These are phyloP conservation scores for Chalara sp. DNA, from an alignment of 2,329 filamentous ascomycete species.

Conservation along the genomic window DNA sequence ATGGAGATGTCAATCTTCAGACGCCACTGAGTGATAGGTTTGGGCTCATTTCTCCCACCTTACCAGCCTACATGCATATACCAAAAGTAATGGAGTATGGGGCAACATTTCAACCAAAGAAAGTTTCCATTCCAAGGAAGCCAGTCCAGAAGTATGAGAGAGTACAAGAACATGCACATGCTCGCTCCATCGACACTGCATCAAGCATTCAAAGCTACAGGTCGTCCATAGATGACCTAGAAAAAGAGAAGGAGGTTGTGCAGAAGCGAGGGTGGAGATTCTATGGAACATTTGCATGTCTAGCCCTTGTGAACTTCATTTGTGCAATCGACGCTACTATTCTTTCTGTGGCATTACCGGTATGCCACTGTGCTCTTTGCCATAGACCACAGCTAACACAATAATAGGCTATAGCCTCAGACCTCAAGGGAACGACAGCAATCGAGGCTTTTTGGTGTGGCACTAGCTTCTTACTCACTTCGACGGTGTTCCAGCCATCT, in stretches of 20 bases:
- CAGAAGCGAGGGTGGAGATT: background rate
- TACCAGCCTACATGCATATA: background rate
- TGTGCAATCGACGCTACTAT: background rate
- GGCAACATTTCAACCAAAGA: too few species aligned
- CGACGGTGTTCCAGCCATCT: constrained; percentile 47
- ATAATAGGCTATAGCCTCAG: constrained; percentile 10
- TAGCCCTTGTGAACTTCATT: background rate
- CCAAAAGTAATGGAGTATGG: background rate
- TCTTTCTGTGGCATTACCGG: constrained; percentile 2
- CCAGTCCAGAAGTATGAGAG: background rate
- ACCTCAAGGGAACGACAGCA: constrained; percentile 41
- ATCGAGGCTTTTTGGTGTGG: constrained; percentile 63
- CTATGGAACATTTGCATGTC: background rate
- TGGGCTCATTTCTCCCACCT: background rate
- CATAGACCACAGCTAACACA: background rate
- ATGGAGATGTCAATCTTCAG: background rate
- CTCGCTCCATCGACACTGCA: background rate
- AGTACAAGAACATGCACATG: background rate
- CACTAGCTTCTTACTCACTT: constrained; percentile 55
- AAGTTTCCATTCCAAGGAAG: background rate
- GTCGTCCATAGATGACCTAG: background rate
- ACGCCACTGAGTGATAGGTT: background rate
- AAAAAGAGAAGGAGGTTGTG: background rate
- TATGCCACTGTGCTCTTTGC: background rate
- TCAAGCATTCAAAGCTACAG: background rate